These are phyloP conservation scores for Paraphaeosphaeria minitans DNA, from an alignment of 2,329 filamentous ascomycete species.

Conservation along the genomic window DNA sequence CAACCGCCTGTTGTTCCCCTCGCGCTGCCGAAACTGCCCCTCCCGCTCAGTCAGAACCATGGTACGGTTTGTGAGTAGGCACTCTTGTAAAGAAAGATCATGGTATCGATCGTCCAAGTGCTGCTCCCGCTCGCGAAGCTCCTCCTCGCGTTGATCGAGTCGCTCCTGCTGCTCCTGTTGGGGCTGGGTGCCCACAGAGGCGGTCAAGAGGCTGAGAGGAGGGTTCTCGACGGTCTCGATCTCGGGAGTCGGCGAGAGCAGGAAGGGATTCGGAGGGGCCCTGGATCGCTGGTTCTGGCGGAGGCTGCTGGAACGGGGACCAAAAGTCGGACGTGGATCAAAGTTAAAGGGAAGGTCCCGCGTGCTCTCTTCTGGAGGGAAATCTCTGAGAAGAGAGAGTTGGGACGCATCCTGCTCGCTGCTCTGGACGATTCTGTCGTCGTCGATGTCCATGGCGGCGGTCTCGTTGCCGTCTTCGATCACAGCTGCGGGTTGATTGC, in stretches of 20 bases:
- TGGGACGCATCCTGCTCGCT: background rate
- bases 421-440: background rate
- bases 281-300: background rate
- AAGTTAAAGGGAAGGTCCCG: too few species aligned
- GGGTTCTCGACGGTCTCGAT: background rate
- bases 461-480: background rate
- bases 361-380: background rate
- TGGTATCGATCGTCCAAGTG: background rate
- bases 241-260: background rate
- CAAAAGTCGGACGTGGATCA: background rate
- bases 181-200: background rate
- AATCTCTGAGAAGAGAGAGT: background rate
- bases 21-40: background rate
- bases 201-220: too few species aligned
- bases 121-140: background rate
- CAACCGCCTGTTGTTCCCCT: background rate
- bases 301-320: background rate
- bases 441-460: background rate
- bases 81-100: background rate
- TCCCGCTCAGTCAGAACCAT: background rate
- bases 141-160: slow-evolving; percentile 1
- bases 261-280: background rate
- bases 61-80: background rate
- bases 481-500: background rate
- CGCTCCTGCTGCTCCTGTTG: background rate